A percentile compares a stretch with the other conserved stretches of the same genome.
Evolutionary conservation across 768 basidiomycete species (phyloP).

Genomic region (Rhodosporidiobolus sp.): DNA sequence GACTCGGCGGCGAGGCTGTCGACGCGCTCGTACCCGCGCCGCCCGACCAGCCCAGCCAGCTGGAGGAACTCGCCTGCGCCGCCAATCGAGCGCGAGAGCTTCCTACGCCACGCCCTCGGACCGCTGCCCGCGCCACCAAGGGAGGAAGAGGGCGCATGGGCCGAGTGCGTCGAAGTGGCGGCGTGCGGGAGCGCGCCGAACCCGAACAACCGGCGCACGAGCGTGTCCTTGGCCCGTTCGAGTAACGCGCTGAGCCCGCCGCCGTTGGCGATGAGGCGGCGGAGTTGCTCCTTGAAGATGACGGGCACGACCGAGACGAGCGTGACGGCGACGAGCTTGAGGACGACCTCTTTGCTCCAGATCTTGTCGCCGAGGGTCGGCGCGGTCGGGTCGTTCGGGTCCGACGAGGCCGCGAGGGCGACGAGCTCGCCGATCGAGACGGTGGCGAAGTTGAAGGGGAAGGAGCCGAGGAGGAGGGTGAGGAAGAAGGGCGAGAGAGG

Average conservation of each 20-base stretch:
- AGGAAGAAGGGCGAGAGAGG: constrained; percentile 43
- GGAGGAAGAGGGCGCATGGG: neutral
- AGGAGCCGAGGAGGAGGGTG: constrained; percentile 44
- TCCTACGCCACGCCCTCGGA: constrained; percentile 17
- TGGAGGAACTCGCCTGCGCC: constrained; percentile 24
- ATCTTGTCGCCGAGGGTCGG: constrained; percentile 41
- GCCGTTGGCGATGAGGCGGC: constrained; percentile 1
- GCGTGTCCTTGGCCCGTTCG: neutral
- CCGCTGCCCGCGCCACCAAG: neutral
- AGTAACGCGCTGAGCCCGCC: neutral
- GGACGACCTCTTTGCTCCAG: constrained; percentile 41
- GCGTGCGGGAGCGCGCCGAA: constrained; percentile 14
- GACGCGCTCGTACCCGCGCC: constrained; percentile 26
- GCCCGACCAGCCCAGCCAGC: neutral
- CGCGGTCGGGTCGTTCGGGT: constrained; percentile 29
- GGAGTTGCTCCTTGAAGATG: constrained; percentile 44
- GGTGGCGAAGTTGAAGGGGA: constrained; percentile 46
- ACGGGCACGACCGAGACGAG: constrained; percentile 41
- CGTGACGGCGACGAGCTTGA: constrained; percentile 43
- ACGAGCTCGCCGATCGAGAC: constrained; percentile 43
- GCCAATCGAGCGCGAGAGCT: constrained; percentile 26
- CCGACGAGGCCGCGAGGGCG: constrained; percentile 38
- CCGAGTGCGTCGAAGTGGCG: neutral
- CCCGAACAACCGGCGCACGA: constrained; percentile 18
- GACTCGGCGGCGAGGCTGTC: neutral